phyloP scores from a whole-genome alignment of 2,329 filamentous ascomycete species.

The Colletotrichum tropicale region DNA sequence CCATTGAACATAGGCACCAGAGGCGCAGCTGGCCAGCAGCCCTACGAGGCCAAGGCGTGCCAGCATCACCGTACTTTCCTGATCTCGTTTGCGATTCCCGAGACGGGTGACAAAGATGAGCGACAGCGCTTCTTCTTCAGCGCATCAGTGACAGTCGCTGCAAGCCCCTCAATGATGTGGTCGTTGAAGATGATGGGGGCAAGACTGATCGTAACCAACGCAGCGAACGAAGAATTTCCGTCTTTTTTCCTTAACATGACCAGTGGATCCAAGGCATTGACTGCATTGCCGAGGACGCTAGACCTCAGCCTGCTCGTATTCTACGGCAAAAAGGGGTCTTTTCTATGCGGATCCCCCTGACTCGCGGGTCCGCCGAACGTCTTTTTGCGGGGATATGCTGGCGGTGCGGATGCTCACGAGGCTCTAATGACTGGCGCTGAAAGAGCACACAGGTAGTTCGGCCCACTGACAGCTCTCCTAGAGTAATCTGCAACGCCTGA shows the following conservation, averaged over 20 bases:
- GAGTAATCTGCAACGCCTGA: background rate
- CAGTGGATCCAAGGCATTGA: background rate
- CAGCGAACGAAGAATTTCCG: background rate
- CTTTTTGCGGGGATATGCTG: background rate
- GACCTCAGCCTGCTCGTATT: background rate
- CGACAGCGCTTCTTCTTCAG: background rate
- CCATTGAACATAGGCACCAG: slow-evolving; percentile 23
- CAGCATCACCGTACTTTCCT: background rate
- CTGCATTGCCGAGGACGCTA: slow-evolving; percentile 6
- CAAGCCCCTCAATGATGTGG: background rate
- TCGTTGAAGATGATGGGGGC: background rate
- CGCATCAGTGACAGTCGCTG: background rate
- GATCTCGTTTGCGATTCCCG: background rate
- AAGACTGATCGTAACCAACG: background rate
- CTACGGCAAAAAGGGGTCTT: background rate
- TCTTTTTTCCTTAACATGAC: background rate
- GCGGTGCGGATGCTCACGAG: background rate
- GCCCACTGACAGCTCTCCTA: background rate
- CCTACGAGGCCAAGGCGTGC: background rate
- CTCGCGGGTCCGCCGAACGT: background rate
- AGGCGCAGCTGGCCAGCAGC: background rate
- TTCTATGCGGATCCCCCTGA: background rate
- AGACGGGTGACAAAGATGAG: background rate
- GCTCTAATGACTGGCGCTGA: background rate
- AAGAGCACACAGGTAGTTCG: background rate